A percentile compares a stretch with the other conserved stretches of the same genome.
Conservation (phyloP, 345 rosid species). For the Bruguiera parviflora region DNA sequence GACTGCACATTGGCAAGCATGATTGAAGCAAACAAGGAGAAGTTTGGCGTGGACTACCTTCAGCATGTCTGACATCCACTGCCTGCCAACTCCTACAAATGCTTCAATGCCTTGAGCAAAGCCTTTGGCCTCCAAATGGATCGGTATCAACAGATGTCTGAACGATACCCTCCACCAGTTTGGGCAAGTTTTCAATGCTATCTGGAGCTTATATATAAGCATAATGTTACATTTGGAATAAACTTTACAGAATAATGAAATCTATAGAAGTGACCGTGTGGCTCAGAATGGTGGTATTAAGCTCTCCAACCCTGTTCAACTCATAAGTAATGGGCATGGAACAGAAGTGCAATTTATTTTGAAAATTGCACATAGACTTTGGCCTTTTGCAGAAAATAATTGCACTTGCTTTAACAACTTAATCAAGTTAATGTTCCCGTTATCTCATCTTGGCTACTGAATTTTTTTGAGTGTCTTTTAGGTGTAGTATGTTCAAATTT, state of each 20-base stretch:
- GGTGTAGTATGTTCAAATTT: too few relatives aligned
- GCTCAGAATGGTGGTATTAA: neutral
- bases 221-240: neutral
- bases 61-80: conserved; percentile 70
- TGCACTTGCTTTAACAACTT: neutral
- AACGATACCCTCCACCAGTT: conserved; percentile 77
- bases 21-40: too few relatives aligned
- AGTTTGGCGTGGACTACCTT: too few relatives aligned
- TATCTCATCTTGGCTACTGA: too few relatives aligned
- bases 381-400: too few relatives aligned
- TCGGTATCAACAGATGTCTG: conserved; percentile 86
- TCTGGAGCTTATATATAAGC: conserved; percentile 29
- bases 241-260: neutral
- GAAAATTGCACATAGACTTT: too few relatives aligned
- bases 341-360: neutral
- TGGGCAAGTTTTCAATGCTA: conserved; percentile 67
- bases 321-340: too few relatives aligned
- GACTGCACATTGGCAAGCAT: too few relatives aligned
- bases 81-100: conserved; percentile 76
- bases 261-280: too few relatives aligned
- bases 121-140: conserved; percentile 77
- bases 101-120: conserved; percentile 94
- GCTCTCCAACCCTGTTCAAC: neutral
- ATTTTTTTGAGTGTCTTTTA: too few relatives aligned
- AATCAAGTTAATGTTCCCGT: too few relatives aligned